A percentile compares a stretch with the other conserved stretches of the same genome.
These are phyloP conservation scores for Miscanthus sacchariflorus DNA, from an alignment of 202 grass and related monocot species.

Conservation along the genomic window DNA sequence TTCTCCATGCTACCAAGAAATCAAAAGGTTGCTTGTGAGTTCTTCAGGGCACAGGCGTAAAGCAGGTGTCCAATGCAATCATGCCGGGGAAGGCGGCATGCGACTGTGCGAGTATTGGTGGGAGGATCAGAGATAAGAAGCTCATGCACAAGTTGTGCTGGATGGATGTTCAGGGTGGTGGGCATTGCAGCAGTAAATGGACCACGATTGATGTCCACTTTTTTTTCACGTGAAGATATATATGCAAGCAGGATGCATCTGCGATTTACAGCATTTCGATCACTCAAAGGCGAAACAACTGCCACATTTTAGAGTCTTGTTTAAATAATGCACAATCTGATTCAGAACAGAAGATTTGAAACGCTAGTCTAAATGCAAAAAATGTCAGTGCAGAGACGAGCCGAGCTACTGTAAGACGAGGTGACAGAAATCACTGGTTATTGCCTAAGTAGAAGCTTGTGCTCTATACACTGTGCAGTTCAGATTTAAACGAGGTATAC, in stretches of 20 bases:
- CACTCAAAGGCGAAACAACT: neutral
- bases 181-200: constrained; percentile 37
- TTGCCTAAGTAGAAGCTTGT: neutral
- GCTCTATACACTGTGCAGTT: neutral
- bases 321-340: neutral
- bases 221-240: constrained; percentile 26
- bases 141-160: constrained; percentile 50
- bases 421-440: neutral
- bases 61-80: constrained; percentile 44
- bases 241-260: neutral
- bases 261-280: neutral
- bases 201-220: constrained; percentile 9
- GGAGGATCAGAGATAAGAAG: constrained; percentile 44
- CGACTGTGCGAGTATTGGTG: constrained; percentile 48
- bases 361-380: neutral
- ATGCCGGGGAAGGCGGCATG: constrained; percentile 46
- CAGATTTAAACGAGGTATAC: neutral
- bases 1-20: constrained; percentile 31
- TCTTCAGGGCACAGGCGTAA: constrained; percentile 31
- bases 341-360: neutral
- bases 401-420: neutral
- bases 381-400: neutral
- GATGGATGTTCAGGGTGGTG: constrained; percentile 48
- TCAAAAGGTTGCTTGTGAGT: constrained; percentile 34
- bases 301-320: neutral